Evolutionary conservation across 306 rosid species (phyloP).

Genomic region (Ormosia semicastrata): DNA sequence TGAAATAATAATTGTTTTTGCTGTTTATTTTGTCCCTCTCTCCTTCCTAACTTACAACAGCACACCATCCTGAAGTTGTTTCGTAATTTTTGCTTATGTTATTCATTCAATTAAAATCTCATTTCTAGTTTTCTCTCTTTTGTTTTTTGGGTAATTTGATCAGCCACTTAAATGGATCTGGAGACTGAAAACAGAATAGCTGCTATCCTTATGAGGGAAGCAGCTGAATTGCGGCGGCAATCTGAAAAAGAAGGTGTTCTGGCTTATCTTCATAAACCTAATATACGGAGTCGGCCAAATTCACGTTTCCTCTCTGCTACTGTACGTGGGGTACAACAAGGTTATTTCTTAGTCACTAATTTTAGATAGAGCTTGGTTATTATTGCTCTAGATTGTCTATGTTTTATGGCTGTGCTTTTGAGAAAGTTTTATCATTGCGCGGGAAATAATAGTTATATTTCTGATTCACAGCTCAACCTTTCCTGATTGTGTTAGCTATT

Average conservation of each 20-base stretch:
- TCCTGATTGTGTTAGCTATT: background rate
- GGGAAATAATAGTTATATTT: background rate
- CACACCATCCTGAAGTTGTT: background rate
- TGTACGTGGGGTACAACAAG: constrained; percentile 94
- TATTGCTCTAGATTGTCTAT: background rate
- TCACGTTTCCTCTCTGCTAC: constrained; percentile 93
- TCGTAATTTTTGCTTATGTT: background rate
- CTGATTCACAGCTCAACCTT: background rate
- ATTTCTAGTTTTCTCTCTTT: background rate
- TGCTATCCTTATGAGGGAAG: constrained; percentile 85
- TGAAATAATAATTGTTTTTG: background rate
- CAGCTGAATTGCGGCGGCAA: constrained; percentile 80
- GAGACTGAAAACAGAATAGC: constrained; percentile 87
- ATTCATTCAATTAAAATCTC: background rate
- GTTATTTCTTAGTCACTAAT: constrained; percentile 36
- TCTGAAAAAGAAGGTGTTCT: constrained; percentile 84
- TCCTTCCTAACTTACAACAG: background rate
- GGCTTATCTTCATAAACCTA: constrained; percentile 66
- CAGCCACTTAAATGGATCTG: constrained; percentile 62
- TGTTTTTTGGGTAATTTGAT: background rate
- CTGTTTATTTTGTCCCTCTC: background rate
- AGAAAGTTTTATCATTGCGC: background rate
- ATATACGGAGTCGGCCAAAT: constrained; percentile 69
- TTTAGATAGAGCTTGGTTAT: background rate
- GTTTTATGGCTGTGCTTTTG: background rate